Conservation (phyloP, 306 rosid genomes). For the Vigna reflexopilosa region DNA sequence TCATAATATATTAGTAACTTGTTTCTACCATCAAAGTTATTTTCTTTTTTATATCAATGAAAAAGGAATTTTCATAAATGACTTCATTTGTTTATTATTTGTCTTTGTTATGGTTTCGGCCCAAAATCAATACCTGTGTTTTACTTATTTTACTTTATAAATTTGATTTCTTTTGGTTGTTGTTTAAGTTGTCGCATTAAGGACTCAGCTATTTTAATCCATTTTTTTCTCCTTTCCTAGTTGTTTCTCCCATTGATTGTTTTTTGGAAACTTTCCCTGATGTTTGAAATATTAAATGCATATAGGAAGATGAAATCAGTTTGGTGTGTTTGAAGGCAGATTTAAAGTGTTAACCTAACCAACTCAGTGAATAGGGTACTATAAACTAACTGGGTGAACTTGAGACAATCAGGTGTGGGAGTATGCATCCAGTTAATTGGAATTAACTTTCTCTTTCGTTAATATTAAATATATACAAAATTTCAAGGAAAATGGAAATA, state of each 20-base stretch:
- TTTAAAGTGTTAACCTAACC: constrained; percentile 9
- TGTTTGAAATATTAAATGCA: constrained; percentile 23
- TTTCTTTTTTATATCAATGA: constrained; percentile 17
- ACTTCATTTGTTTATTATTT: constrained; percentile 10
- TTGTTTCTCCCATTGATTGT: background rate
- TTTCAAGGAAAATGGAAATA: constrained; percentile 21
- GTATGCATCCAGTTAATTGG: constrained; percentile 9
- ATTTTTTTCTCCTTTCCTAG: background rate
- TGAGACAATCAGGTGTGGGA: constrained; percentile 1
- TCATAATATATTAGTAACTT: constrained; percentile 21
- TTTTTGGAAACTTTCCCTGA: background rate
- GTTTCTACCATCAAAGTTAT: constrained; percentile 1
- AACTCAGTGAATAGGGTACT: constrained; percentile 11
- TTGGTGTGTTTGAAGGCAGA: constrained; percentile 9
- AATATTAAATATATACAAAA: background rate
- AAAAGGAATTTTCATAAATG: constrained; percentile 22
- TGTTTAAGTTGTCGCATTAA: constrained; percentile 22
- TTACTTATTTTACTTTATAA: constrained; percentile 26
- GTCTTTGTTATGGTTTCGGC: background rate
- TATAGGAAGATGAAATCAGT: constrained; percentile 13
- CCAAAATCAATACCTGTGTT: background rate
- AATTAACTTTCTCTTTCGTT: constrained; percentile 29
- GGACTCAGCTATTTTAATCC: constrained; percentile 9
- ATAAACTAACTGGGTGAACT: constrained; percentile 20
- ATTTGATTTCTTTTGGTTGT: background rate